Base-by-base conservation (phyloP, 192 early-diverging fungal genomes). In the Phlyctochytrium bullatum region DNA sequence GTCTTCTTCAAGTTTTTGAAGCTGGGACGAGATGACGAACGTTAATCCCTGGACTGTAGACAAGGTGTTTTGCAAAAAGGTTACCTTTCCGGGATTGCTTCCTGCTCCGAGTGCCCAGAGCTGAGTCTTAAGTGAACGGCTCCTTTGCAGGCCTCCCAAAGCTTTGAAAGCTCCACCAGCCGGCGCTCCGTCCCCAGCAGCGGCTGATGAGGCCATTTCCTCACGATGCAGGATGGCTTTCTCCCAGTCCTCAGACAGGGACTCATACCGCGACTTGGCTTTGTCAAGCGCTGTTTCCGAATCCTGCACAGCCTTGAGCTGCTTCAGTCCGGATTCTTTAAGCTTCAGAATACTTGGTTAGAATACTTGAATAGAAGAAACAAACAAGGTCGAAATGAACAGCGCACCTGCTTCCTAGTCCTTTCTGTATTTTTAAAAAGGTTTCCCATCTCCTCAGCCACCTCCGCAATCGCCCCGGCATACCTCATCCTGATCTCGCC, bases 161-260 rank as follows among this genome's bases (percentile, higher is more conserved):
- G 25, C 2, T 16, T 20, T 20, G 3, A 33, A 28, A 3, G 4
- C 3, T 2, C 4, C 2, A 3, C 20, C 28, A 3, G 58, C 27
- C n/a, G 58, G 29, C 27, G 27, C 2, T 6, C 24, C 52, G 17
- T 2, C 14, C 10, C 52, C 23, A 14, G 24, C 1, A 60, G 58
- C 35, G 3, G 3, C 17, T 40, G 33, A 53, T 14, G 10, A 14
- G 6, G 40, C 40, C 40, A 14, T 6, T 34, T 68, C 36, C 23
- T 81, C 80, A 16, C 68, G 16, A 25, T 50, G 50, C 10, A 76
- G 40, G 4, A 80, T 73, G 17, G 90, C 73, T 23, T 82, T 83
- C 67, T 98, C 93, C 93, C 93, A 94, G 33, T 94, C 93, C 61
- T 91, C 88, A 32, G 89, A 91, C 25, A 85, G 73, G 3, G 73